These are phyloP conservation scores for Lentinula raphanica DNA, from an alignment of 768 basidiomycete genomes.

Conservation along the genomic window DNA sequence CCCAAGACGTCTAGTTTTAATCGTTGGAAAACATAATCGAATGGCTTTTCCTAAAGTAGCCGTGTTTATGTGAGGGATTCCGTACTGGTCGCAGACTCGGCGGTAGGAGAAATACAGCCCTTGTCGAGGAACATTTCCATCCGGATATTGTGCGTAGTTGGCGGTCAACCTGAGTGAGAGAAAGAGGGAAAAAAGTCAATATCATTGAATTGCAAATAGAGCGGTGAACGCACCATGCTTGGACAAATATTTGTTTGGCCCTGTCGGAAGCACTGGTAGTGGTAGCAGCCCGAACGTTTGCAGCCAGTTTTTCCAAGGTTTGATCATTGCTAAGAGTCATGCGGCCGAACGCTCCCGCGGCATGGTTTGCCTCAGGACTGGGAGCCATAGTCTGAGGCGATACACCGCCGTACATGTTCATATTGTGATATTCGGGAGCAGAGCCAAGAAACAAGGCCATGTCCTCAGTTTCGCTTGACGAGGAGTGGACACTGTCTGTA, in stretches of 20 bases:
- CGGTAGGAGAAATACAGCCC: slow-evolving; percentile 93
- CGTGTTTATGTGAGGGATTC: slow-evolving; percentile 91
- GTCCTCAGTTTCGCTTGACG: slow-evolving; percentile 86
- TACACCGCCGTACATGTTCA: slow-evolving; percentile 57
- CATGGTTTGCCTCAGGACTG: slow-evolving; percentile 51
- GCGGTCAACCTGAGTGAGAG: slow-evolving; percentile 63
- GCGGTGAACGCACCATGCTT: slow-evolving; percentile 66
- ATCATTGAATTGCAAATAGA: neutral
- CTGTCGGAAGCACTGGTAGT: slow-evolving; percentile 88
- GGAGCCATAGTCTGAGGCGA: slow-evolving; percentile 39
- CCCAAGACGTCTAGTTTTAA: slow-evolving; percentile 90
- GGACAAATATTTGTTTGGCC: slow-evolving; percentile 90
- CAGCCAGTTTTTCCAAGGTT: slow-evolving; percentile 79
- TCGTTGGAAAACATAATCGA: slow-evolving; percentile 86
- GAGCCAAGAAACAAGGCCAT: slow-evolving; percentile 69
- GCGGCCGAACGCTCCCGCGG: slow-evolving; percentile 70
- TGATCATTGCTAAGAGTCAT: slow-evolving; percentile 76
- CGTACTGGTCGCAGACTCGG: slow-evolving; percentile 87
- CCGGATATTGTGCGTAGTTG: slow-evolving; percentile 87
- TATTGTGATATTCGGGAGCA: slow-evolving; percentile 54
- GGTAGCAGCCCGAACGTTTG: slow-evolving; percentile 81
- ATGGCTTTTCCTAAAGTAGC: slow-evolving; percentile 95
- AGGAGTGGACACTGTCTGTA: slow-evolving; percentile 81
- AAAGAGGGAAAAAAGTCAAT: slow-evolving; percentile 9
- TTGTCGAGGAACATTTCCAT: slow-evolving; percentile 90